Conservation (phyloP, 2,329 filamentous ascomycete genomes). For the Proliferodiscus dingleyae region DNA sequence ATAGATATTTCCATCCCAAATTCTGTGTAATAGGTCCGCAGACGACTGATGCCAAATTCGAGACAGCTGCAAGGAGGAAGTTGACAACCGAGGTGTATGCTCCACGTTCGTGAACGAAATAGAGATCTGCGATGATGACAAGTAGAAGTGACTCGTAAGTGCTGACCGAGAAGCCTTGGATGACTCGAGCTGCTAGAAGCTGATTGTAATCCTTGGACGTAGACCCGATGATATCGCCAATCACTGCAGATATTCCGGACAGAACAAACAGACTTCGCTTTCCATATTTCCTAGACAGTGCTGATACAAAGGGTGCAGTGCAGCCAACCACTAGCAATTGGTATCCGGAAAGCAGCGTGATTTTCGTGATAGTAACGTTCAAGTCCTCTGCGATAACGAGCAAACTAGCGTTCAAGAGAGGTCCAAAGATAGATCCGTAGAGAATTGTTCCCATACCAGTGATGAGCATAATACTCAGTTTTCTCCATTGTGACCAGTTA, state of each 20-base stretch:
- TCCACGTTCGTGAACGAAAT: constrained; percentile 41
- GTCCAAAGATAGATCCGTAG: constrained; percentile 21
- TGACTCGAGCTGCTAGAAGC: constrained; percentile 20
- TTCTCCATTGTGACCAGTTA: constrained; percentile 37
- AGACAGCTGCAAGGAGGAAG: constrained; percentile 37
- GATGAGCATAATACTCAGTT: constrained; percentile 36
- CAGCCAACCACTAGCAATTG: constrained; percentile 19
- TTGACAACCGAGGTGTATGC: constrained; percentile 37
- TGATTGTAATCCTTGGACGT: constrained; percentile 13
- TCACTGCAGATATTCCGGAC: constrained; percentile 14
- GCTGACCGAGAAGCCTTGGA: constrained; percentile 21
- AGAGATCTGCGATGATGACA: constrained; percentile 37
- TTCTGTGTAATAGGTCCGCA: constrained; percentile 36
- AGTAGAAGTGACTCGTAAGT: constrained; percentile 29
- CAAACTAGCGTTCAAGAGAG: constrained; percentile 16
- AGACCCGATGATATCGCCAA: constrained; percentile 18
- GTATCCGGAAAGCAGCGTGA: constrained; percentile 23
- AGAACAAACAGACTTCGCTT: constrained; percentile 17
- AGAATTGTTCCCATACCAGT: constrained; percentile 37
- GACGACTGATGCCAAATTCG: constrained; percentile 37
- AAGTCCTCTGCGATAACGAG: constrained; percentile 14
- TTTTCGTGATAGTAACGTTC: constrained; percentile 14
- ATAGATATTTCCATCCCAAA: constrained; percentile 39
- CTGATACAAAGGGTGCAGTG: constrained; percentile 19
- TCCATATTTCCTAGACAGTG: constrained; percentile 20